Evolutionary conservation across 306 rosid species (phyloP).

Genomic region (Cucurbita pepo): DNA sequence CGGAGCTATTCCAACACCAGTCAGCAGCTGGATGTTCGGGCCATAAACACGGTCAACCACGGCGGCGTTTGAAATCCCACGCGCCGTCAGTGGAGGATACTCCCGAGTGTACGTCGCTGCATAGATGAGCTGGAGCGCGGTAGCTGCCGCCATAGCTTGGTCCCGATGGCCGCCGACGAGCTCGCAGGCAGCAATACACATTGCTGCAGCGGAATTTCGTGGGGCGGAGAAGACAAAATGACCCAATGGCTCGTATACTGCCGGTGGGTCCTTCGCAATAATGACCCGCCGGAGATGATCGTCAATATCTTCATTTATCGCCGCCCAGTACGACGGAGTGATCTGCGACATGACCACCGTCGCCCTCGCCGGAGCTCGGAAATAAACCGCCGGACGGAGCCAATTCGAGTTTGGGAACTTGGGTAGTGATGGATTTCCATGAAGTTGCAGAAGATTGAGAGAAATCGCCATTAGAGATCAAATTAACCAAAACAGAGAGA

Average conservation of each 20-base stretch:
- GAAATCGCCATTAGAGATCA: conserved; percentile 17
- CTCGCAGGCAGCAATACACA: conserved; percentile 60
- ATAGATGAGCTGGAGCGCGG: conserved; percentile 31
- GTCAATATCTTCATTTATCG: conserved; percentile 37
- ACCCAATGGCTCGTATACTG: conserved; percentile 52
- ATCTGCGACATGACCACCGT: conserved; percentile 6
- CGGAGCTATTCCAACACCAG: conserved; percentile 33
- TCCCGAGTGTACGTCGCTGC: conserved; percentile 26
- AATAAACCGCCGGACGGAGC: not conserved
- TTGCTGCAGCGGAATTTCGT: conserved; percentile 30
- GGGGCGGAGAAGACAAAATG: conserved; percentile 30
- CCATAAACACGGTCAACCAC: not conserved
- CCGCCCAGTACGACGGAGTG: conserved; percentile 17
- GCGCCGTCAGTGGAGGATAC: conserved; percentile 18
- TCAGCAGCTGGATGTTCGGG: conserved; percentile 33
- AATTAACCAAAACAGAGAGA: too few species aligned
- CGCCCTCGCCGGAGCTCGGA: not conserved
- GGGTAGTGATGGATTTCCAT: conserved; percentile 2
- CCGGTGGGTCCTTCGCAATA: conserved; percentile 31
- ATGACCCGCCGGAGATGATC: conserved; percentile 35
- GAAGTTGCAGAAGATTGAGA: not conserved
- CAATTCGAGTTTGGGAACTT: conserved; percentile 1
- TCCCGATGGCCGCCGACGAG: conserved; percentile 36
- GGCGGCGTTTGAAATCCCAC: not conserved
- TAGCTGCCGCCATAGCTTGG: conserved; percentile 48